Conservation (phyloP, 2,329 filamentous ascomycete genomes). For the Drechslera avenae region DNA sequence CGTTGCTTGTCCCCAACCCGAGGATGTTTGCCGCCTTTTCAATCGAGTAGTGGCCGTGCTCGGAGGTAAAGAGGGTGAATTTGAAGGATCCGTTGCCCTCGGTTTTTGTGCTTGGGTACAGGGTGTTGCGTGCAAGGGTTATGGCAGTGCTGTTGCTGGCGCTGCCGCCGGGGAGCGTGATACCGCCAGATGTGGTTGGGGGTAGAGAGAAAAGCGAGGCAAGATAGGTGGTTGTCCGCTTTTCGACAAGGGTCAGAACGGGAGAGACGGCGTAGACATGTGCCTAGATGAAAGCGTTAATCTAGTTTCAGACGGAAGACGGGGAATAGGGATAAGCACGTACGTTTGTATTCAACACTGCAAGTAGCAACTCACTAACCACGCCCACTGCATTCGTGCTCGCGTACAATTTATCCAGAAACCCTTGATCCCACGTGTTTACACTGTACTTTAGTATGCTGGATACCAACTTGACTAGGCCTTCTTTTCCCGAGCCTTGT, state of each 20-base stretch:
- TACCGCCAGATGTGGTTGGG: slow-evolving; percentile 67
- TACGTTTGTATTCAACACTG: slow-evolving; percentile 88
- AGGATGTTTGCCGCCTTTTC: slow-evolving; percentile 93
- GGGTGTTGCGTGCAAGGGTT: slow-evolving; percentile 82
- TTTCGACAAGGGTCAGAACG: slow-evolving; percentile 84
- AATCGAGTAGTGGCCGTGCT: slow-evolving; percentile 90
- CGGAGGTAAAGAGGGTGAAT: slow-evolving; percentile 86
- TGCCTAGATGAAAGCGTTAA: slow-evolving; percentile 53
- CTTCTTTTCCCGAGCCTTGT: slow-evolving; percentile 50
- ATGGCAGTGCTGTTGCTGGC: slow-evolving; percentile 85
- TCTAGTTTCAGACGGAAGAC: background rate
- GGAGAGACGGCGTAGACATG: slow-evolving; percentile 96
- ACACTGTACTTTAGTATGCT: slow-evolving; percentile 82
- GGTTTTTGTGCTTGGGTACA: slow-evolving; percentile 79
- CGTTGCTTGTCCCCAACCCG: slow-evolving; percentile 77
- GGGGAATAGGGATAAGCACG: background rate
- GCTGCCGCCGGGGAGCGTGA: slow-evolving; percentile 79
- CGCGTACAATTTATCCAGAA: slow-evolving; percentile 94
- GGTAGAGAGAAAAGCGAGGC: slow-evolving; percentile 67
- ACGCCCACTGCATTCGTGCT: slow-evolving; percentile 87
- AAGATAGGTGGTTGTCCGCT: slow-evolving; percentile 73
- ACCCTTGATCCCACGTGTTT: slow-evolving; percentile 98
- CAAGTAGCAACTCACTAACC: slow-evolving; percentile 81
- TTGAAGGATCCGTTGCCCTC: slow-evolving; percentile 67
- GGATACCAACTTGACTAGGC: slow-evolving; percentile 59